Base-by-base conservation (phyloP, 805 yeast species). In the Schizosaccharomyces cryophilus region DNA sequence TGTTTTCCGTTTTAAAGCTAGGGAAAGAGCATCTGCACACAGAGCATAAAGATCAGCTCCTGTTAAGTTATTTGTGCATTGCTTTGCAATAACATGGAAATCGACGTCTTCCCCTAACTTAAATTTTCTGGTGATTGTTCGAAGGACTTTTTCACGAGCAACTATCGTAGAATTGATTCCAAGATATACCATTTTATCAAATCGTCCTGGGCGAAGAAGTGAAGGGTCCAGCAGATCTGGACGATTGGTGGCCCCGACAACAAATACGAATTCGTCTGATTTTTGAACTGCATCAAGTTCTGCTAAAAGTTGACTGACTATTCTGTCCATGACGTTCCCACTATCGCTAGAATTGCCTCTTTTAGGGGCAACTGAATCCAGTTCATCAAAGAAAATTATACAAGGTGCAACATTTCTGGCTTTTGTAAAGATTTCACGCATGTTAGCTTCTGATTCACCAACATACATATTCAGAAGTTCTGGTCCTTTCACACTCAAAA, bases 321-420 rank as follows among this genome's bases (percentile, higher is more conserved):
- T 93, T 71, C 98, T 79, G 69, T 93, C 98, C 98, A 93, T 93
- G 2, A 93, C 97, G 66, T 97, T 98, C 19, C 97, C 97, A 2
- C 96, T 88, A 71, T 93, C 98, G 29, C 98, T 97, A 69, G 93
- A 96, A 69, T 90, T 89, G 35, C 98, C 98, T 74, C 97, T 82
- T 70, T 93, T 90, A 1, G 97, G 97, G 0, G 98, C 98, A 0
- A 93, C 96, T 0, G 96, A 88, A 72, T 93, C 98, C 72, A 93
- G 77, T 73, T 93, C 98, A 73, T 93, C 98, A 69, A 93, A 93
- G 71, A 93, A 93, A 19, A 93, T 88, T 21, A 93, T 96, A 75
- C 98, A 93, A 1, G 98, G 98, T 69, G 84, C 85, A 15, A 97
- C 96, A 71, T 93, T 98, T 61, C 97, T 76, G 0, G 97, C 97